Base-by-base conservation (phyloP, 2,329 filamentous ascomycete genomes). In the Ascochyta koolunga region DNA sequence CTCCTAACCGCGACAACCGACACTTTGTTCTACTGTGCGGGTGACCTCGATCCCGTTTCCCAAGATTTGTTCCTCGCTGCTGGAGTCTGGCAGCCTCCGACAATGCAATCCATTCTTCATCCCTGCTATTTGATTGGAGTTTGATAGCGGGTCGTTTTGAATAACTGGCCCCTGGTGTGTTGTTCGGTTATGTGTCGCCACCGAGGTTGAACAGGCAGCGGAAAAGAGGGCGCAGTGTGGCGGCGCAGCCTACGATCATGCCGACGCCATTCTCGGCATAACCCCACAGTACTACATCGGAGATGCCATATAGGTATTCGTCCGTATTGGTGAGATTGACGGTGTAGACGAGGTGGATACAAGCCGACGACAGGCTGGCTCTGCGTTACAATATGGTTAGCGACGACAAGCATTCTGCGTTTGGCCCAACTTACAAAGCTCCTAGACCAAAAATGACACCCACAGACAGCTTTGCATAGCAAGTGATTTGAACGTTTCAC, bases 261-360 rank as follows among this genome's bases (percentile, higher is more conserved):
- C 72, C 72, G 5, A 73, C 66, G 4, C 67, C 71, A n/a, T 70
- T 71, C 32, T 74, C 72, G 6, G 71, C 71, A 42, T 72, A 74
- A 3, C 71, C 71, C 73, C 72, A 76, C 36, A 74, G 69, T 24
- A 74, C 60, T 19, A 76, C 64, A 41, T 75, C 63, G 16, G 66
- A 71, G 19, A 76, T 61, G 24, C 63, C 65, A 42, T 69, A 68
- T 5, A 73, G 60, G 46, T 68, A 73, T 48, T 76, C 71, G 13
- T 62, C 46, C 5, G 58, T 48, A 54, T 65, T 71, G 45, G 66
- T 72, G 6, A 75, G 59, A 32, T 68, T 68, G 35, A 73, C 65
- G 8, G 72, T 75, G 51, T 76, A 76, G 6, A 70, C 71, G 15
- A 74, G 54, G 25, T 70, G 59, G 31, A 75, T 68, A 40, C 70